Conservation (phyloP, 208 protist genomes). For the Blastocrithidia nonstop region DNA sequence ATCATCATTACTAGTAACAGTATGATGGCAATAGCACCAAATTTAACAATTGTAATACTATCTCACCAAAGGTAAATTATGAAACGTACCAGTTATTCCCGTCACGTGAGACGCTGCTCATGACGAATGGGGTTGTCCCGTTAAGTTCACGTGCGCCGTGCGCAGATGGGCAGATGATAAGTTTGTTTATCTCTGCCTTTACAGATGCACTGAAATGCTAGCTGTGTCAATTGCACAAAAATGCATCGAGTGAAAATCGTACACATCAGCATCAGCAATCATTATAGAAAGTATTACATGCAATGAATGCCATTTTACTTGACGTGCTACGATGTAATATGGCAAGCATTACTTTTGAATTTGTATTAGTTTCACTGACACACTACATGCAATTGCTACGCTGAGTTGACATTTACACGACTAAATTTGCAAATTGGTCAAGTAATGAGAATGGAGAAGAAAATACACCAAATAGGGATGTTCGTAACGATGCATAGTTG, state of each 20-base stretch:
- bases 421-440: background rate
- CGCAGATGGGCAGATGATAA: slow-evolving; percentile 21
- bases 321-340: slow-evolving; percentile 10
- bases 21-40: background rate
- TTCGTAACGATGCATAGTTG: background rate
- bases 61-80: too few species aligned
- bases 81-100: slow-evolving; percentile 10
- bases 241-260: background rate
- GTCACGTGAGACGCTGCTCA: slow-evolving; percentile 54
- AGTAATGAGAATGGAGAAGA: background rate
- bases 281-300: slow-evolving; percentile 3
- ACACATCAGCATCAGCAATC: background rate
- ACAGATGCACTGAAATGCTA: background rate
- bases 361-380: slow-evolving; percentile 8
- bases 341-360: slow-evolving; percentile 11
- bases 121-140: slow-evolving; percentile 67
- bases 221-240: background rate
- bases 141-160: slow-evolving; percentile 47
- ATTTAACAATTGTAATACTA: background rate
- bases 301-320: slow-evolving; percentile 9
- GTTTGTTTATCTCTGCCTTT: slow-evolving; percentile 12
- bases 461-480: background rate
- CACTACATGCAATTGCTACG: slow-evolving; percentile 8
- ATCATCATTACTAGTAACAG: background rate
- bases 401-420: slow-evolving; percentile 6